phyloP scores from a whole-genome alignment of 2,329 filamentous ascomycete genomes.

The Sclerotinia borealis region DNA sequence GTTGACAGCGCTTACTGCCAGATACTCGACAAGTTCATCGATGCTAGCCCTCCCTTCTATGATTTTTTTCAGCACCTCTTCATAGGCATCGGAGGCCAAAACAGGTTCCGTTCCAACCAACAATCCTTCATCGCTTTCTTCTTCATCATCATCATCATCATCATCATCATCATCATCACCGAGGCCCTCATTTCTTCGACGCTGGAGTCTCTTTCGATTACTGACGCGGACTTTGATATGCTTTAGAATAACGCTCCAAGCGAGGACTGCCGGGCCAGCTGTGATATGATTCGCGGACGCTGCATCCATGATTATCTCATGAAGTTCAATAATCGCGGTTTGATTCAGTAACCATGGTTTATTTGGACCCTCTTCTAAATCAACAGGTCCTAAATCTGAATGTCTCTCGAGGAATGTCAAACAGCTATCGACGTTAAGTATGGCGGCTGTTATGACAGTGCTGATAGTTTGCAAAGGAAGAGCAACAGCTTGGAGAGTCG shows the following conservation, averaged over 20 bases:
- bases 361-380: constrained; percentile 31
- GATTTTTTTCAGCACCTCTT: constrained; percentile 42
- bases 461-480: constrained; percentile 63
- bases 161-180: constrained; percentile 5
- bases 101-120: constrained; percentile 41
- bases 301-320: constrained; percentile 62
- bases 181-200: constrained; percentile 2
- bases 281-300: constrained; percentile 46
- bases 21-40: constrained; percentile 37
- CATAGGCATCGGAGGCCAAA: constrained; percentile 27
- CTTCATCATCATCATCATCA: constrained; percentile 4
- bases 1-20: constrained; percentile 43
- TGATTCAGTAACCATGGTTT: constrained; percentile 63
- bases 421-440: constrained; percentile 51
- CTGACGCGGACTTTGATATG: constrained; percentile 41
- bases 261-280: constrained; percentile 68
- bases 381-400: constrained; percentile 30
- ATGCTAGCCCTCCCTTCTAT: constrained; percentile 33
- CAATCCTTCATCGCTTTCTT: constrained; percentile 46
- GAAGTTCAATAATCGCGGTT: constrained; percentile 64
- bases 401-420: constrained; percentile 28
- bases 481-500: constrained; percentile 37
- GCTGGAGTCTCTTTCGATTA: constrained; percentile 7
- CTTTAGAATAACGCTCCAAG: constrained; percentile 74
- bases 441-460: constrained; percentile 62